Evolutionary conservation across 1,284 basidiomycete genomes (phyloP).

Genomic region (Sporisorium reilianum): DNA sequence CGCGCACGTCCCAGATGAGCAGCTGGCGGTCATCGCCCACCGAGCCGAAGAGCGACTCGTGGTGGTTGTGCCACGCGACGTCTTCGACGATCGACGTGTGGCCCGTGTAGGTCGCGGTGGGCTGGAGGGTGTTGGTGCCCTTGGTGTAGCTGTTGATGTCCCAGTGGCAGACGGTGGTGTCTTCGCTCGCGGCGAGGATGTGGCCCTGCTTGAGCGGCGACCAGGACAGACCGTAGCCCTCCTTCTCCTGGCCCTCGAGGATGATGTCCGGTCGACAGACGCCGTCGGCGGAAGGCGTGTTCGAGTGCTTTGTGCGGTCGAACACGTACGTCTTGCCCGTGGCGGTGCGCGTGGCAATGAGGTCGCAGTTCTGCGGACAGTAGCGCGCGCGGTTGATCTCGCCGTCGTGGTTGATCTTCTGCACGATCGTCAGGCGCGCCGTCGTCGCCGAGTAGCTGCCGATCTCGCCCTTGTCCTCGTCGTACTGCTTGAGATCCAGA

Average conservation of each 20-base stretch:
- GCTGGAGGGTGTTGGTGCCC: conserved; percentile 81
- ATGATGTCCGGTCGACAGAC: conserved; percentile 91
- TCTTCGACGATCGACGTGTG: conserved; percentile 77
- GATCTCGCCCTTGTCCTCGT: conserved; percentile 83
- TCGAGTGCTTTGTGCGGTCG: conserved; percentile 96
- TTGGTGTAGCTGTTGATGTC: conserved; percentile 92
- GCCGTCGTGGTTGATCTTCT: conserved; percentile 94
- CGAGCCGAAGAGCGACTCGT: conserved; percentile 89
- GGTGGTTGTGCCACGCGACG: conserved; percentile 91
- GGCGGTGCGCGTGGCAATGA: conserved; percentile 94
- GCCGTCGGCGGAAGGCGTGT: conserved; percentile 83
- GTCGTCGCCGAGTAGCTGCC: conserved; percentile 74
- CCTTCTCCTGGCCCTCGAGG: conserved; percentile 87
- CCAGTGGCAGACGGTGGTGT: conserved; percentile 97
- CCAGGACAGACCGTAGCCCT: conserved; percentile 96
- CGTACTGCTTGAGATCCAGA: conserved; percentile 84
- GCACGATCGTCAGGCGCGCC: conserved; percentile 88
- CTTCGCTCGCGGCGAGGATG: conserved; percentile 91
- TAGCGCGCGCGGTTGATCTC: conserved; percentile 98
- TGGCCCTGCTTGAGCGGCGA: conserved; percentile 84
- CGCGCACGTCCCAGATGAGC: conserved; percentile 93
- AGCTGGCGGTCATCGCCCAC: conserved; percentile 97
- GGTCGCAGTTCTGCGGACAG: conserved; percentile 97
- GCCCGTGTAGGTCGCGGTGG: conserved; percentile 84
- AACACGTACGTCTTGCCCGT: conserved; percentile 92